A percentile compares a stretch with the other conserved stretches of the same genome.
phyloP scores from a whole-genome alignment of 352 stramenopile species.

The Phytophthora foliorum region DNA sequence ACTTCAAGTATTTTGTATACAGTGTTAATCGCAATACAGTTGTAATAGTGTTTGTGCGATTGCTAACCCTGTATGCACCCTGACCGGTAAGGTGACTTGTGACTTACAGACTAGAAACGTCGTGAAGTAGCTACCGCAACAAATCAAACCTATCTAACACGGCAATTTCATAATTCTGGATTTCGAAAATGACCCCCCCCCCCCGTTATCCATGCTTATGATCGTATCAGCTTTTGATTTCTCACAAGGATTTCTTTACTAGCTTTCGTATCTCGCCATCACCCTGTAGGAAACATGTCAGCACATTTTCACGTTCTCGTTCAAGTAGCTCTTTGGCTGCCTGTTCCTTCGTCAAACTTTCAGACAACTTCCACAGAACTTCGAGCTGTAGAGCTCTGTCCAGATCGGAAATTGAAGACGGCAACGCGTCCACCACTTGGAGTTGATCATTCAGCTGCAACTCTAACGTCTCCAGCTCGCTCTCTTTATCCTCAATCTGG shows the following conservation, averaged over 20 bases:
- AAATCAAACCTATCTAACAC: no score
- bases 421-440: background rate
- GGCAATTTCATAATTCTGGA: no score
- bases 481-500: background rate
- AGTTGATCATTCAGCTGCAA: constrained; percentile 3
- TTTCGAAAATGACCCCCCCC: no score
- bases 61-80: no score
- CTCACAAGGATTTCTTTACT: constrained; percentile 1
- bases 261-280: constrained; percentile 2
- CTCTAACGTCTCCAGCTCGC: background rate
- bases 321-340: background rate
- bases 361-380: background rate
- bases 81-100: no score
- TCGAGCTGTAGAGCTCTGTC: background rate
- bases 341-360: background rate
- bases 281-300: background rate
- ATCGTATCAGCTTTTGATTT: background rate
- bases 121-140: no score
- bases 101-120: no score
- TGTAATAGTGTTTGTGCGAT: no score
- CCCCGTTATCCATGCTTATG: no score
- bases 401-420: background rate
- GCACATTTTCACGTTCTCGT: background rate
- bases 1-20: no score
- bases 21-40: no score